Evolutionary conservation across 495 filamentous ascomycete species (phyloP).

Genomic region (Aspergillus steynii): DNA sequence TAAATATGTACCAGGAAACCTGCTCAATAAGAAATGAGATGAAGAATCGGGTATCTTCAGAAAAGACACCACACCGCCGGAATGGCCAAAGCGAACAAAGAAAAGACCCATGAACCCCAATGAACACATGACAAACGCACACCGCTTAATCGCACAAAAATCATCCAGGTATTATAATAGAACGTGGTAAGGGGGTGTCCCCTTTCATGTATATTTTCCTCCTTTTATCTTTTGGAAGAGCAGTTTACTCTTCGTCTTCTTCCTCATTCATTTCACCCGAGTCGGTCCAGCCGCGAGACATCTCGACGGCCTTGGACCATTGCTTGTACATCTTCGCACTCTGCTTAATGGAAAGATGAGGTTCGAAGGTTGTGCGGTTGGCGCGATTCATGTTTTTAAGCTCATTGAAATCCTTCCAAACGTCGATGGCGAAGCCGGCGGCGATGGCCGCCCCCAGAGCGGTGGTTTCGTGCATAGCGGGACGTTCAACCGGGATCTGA

Average conservation of each 20-base stretch:
- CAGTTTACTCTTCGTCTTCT: slow-evolving; percentile 16
- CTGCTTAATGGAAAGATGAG: slow-evolving; percentile 59
- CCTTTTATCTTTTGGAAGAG: not conserved
- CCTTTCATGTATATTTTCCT: not conserved
- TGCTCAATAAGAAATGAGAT: slow-evolving; percentile 2
- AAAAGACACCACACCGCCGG: slow-evolving; percentile 14
- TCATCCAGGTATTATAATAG: slow-evolving; percentile 9
- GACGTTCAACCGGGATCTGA: slow-evolving; percentile 83
- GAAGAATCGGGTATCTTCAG: slow-evolving; percentile 17
- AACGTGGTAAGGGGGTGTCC: not conserved
- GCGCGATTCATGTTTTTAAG: slow-evolving; percentile 75
- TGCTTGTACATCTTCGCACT: slow-evolving; percentile 70
- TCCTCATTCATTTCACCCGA: slow-evolving; percentile 44
- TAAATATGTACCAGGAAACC: slow-evolving; percentile 5
- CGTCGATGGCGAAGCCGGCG: slow-evolving; percentile 79
- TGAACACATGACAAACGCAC: slow-evolving; percentile 1
- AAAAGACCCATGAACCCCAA: slow-evolving; percentile 5
- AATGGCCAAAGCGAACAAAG: slow-evolving; percentile 10
- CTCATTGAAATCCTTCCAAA: slow-evolving; percentile 81
- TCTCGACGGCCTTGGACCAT: slow-evolving; percentile 87
- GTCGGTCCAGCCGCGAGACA: slow-evolving; percentile 82
- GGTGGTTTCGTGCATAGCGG: slow-evolving; percentile 91
- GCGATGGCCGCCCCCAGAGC: slow-evolving; percentile 93
- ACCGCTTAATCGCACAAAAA: slow-evolving; percentile 13
- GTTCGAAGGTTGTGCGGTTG: slow-evolving; percentile 73